Percentiles rank a stretch among this genome's conserved stretches.
Conservation (phyloP, 495 filamentous ascomycete genomes). For the Penicillium soppii region DNA sequence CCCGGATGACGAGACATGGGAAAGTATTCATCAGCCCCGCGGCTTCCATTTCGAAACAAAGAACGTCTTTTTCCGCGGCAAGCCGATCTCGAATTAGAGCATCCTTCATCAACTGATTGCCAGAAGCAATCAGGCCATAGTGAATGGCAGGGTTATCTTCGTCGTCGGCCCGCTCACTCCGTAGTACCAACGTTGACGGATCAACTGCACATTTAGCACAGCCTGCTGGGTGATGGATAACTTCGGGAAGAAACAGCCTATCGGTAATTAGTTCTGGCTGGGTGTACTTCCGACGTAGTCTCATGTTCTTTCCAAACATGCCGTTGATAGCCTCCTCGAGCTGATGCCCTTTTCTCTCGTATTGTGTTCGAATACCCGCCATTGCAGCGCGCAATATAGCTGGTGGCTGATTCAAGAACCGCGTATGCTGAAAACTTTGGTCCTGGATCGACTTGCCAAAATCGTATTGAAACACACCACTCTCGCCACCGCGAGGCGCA, state of each 20-base stretch:
- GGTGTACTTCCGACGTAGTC: conserved; percentile 24
- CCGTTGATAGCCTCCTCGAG: conserved; percentile 20
- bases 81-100: conserved; percentile 25
- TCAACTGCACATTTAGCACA: not conserved
- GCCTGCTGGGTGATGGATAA: conserved; percentile 27
- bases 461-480: conserved; percentile 43
- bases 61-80: conserved; percentile 26
- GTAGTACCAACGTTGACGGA: not conserved
- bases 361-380: conserved; percentile 10
- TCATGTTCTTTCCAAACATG: conserved; percentile 17
- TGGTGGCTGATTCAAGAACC: conserved; percentile 35
- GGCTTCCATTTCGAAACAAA: conserved; percentile 44
- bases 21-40: conserved; percentile 40
- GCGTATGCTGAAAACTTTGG: conserved; percentile 18
- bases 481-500: conserved; percentile 13
- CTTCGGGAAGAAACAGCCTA: conserved; percentile 26
- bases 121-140: conserved; percentile 30
- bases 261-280: conserved; percentile 29
- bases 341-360: conserved; percentile 14
- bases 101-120: conserved; percentile 25
- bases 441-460: conserved; percentile 28
- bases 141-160: conserved; percentile 24
- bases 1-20: conserved; percentile 35
- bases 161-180: not conserved
- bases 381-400: conserved; percentile 18